phyloP scores from a whole-genome alignment of 2,329 filamentous ascomycete genomes.

The Aschersonia sp. region DNA sequence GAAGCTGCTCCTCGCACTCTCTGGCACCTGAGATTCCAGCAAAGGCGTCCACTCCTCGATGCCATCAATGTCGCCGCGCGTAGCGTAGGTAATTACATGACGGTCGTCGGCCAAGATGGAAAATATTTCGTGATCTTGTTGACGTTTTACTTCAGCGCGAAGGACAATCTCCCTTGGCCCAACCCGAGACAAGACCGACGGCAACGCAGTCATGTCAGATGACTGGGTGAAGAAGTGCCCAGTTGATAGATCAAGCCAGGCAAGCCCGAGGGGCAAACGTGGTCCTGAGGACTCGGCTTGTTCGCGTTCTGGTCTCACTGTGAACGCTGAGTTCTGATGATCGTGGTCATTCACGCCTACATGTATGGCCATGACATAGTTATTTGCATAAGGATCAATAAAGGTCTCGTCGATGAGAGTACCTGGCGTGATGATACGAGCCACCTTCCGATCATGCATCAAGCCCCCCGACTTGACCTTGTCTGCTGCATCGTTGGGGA shows the following conservation, averaged over 20 bases:
- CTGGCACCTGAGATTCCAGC: constrained; percentile 58
- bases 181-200: constrained; percentile 73
- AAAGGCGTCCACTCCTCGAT: constrained; percentile 59
- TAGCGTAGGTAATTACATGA: constrained; percentile 61
- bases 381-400: constrained; percentile 86
- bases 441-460: constrained; percentile 72
- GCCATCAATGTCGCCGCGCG: constrained; percentile 26
- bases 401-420: constrained; percentile 97
- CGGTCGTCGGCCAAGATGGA: constrained; percentile 60
- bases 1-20: constrained; percentile 40
- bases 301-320: background rate
- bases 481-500: constrained; percentile 56
- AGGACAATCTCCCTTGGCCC: constrained; percentile 75
- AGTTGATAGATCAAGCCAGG: constrained; percentile 92
- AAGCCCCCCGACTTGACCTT: constrained; percentile 64
- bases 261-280: constrained; percentile 49
- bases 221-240: constrained; percentile 84
- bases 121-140: constrained; percentile 47
- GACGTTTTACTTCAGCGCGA: constrained; percentile 44
- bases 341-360: constrained; percentile 15
- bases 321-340: background rate
- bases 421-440: constrained; percentile 82
- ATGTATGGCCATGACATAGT: constrained; percentile 77
- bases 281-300: constrained; percentile 4
- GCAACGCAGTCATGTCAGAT: constrained; percentile 54